phyloP scores from a whole-genome alignment of 768 basidiomycete genomes.

The Naganishia vaughanmartiniae region DNA sequence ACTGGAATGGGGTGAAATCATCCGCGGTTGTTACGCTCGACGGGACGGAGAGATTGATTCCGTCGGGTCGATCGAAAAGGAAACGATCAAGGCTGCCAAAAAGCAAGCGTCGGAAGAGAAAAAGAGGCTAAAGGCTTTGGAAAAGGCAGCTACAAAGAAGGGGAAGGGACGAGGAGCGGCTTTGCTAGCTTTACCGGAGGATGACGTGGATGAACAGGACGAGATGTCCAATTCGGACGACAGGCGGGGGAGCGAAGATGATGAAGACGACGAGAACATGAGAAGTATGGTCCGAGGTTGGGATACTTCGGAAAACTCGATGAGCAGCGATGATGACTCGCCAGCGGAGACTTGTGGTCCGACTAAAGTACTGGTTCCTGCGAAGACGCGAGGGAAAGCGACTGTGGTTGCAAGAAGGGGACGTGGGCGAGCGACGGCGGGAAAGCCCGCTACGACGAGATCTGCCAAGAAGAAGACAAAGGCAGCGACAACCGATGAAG shows the following conservation, averaged over 20 bases:
- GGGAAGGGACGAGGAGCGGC: slow-evolving; percentile 2
- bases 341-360: neutral
- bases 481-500: neutral
- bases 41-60: slow-evolving; percentile 31
- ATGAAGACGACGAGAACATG: slow-evolving; percentile 13
- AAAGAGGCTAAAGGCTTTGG: slow-evolving; percentile 9
- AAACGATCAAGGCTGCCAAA: slow-evolving; percentile 22
- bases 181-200: neutral
- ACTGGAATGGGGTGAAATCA: slow-evolving; percentile 50
- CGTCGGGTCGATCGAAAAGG: slow-evolving; percentile 15
- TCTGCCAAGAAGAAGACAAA: neutral
- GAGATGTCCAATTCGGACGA: neutral
- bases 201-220: neutral
- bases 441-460: neutral
- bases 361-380: too few relatives aligned
- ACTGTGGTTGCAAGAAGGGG: neutral
- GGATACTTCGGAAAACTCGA: neutral
- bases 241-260: neutral
- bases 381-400: neutral
- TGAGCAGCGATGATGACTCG: neutral
- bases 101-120: slow-evolving; percentile 8
- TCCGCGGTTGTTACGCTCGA: slow-evolving; percentile 49
- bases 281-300: neutral
- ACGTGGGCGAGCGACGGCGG: neutral
- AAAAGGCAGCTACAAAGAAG: slow-evolving; percentile 20